Conservation (phyloP, 495 filamentous ascomycete genomes). For the Penicillium riverlandense region DNA sequence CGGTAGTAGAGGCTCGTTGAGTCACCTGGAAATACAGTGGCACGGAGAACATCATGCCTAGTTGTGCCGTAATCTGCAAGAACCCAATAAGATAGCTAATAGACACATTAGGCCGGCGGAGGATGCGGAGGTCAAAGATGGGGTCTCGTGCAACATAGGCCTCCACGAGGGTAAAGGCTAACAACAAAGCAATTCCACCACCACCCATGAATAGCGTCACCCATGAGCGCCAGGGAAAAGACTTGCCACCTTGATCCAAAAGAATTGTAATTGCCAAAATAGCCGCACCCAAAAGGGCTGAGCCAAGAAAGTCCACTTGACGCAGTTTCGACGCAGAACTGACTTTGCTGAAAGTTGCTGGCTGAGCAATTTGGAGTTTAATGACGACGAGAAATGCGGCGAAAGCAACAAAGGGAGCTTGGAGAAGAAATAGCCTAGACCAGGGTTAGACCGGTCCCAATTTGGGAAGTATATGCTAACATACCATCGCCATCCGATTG, state of each 20-base stretch:
- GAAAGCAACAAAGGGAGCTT: slow-evolving; percentile 46
- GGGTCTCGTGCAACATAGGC: slow-evolving; percentile 48
- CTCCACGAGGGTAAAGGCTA: slow-evolving; percentile 45
- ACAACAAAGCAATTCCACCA: slow-evolving; percentile 23
- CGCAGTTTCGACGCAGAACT: slow-evolving; percentile 11
- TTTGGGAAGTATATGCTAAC: background rate
- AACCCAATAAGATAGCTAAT: slow-evolving; percentile 45
- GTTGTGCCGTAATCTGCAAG: slow-evolving; percentile 50
- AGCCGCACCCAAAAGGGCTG: slow-evolving; percentile 38
- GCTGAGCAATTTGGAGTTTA: slow-evolving; percentile 34
- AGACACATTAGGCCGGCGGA: slow-evolving; percentile 47
- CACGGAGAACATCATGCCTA: slow-evolving; percentile 43
- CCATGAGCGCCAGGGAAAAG: slow-evolving; percentile 49
- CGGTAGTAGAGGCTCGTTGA: slow-evolving; percentile 42
- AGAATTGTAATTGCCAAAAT: slow-evolving; percentile 45
- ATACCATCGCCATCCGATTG: slow-evolving; percentile 63
- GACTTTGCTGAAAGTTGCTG: background rate
- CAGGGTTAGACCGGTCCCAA: background rate
- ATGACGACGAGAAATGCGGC: slow-evolving; percentile 43
- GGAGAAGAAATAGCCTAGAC: slow-evolving; percentile 54
- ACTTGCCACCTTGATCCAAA: slow-evolving; percentile 52
- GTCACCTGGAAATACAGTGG: slow-evolving; percentile 70
- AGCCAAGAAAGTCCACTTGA: slow-evolving; percentile 55
- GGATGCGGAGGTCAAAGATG: slow-evolving; percentile 53
- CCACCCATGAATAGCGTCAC: slow-evolving; percentile 12